Conservation (phyloP, 768 basidiomycete genomes). For the Tubosaeta brunneosetosa region DNA sequence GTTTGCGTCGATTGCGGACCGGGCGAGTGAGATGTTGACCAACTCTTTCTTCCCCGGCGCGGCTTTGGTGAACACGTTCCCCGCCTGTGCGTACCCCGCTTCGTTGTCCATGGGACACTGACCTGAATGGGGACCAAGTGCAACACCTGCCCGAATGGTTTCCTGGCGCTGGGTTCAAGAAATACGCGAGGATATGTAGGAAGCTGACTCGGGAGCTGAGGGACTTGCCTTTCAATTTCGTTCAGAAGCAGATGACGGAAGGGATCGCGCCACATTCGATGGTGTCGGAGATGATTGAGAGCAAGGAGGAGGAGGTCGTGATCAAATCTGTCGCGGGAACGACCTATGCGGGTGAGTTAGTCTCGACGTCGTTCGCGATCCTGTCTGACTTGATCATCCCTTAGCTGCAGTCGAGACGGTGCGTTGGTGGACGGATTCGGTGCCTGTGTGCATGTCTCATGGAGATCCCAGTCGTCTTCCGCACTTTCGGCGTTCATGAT, state of each 20-base stretch:
- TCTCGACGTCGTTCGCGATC: too few species aligned
- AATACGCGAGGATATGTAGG: constrained; percentile 13
- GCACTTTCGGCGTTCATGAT: constrained; percentile 24
- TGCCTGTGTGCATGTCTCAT: not conserved
- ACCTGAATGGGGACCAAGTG: constrained; percentile 7
- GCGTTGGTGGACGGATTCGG: not conserved
- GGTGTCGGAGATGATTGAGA: constrained; percentile 21
- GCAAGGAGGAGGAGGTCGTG: constrained; percentile 21
- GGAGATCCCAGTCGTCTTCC: constrained; percentile 15
- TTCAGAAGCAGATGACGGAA: constrained; percentile 17
- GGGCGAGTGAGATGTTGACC: constrained; percentile 27
- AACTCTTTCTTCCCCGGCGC: constrained; percentile 29
- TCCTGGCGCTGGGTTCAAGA: constrained; percentile 29
- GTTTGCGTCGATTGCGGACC: constrained; percentile 30
- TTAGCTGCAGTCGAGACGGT: constrained; percentile 23
- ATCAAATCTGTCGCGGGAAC: constrained; percentile 31
- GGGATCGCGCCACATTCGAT: constrained; percentile 18
- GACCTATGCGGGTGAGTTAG: constrained; percentile 26
- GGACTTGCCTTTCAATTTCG: constrained; percentile 16
- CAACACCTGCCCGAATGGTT: constrained; percentile 28
- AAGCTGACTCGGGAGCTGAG: constrained; percentile 17
- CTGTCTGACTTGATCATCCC: not conserved
- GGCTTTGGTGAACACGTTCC: constrained; percentile 29
- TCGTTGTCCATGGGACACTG: not conserved
- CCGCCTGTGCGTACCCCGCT: constrained; percentile 19